These are phyloP conservation scores for Hsuehochloa calcarea DNA, from an alignment of 176 grass and related monocot genomes.

Conservation along the genomic window DNA sequence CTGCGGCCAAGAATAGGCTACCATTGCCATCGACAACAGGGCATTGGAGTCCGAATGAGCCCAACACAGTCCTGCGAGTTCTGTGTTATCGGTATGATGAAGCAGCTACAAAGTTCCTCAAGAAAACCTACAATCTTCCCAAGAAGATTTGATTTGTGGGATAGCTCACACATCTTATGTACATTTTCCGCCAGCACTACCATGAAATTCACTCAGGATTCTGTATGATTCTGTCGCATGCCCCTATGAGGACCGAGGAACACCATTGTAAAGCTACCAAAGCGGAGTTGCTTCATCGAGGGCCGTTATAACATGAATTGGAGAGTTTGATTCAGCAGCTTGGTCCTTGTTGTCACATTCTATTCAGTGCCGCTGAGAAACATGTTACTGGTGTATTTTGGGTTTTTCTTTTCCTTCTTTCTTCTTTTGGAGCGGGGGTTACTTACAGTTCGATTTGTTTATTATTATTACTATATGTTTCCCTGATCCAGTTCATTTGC, in stretches of 20 bases:
- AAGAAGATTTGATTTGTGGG: slow-evolving; percentile 67
- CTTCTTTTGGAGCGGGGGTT: neutral
- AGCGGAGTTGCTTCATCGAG: neutral
- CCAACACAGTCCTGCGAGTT: slow-evolving; percentile 85
- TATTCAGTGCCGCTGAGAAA: neutral
- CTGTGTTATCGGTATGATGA: slow-evolving; percentile 88
- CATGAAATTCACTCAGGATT: slow-evolving; percentile 17
- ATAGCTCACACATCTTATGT: slow-evolving; percentile 23
- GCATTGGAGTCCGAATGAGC: slow-evolving; percentile 81
- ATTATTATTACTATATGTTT: slow-evolving; percentile 39
- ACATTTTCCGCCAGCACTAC: slow-evolving; percentile 27
- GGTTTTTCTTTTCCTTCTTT: neutral
- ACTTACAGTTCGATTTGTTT: slow-evolving; percentile 44
- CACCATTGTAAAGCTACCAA: slow-evolving; percentile 35
- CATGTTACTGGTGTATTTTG: neutral
- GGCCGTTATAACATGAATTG: neutral
- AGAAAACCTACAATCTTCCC: slow-evolving; percentile 92
- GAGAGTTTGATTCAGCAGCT: neutral
- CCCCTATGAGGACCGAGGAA: slow-evolving; percentile 8
- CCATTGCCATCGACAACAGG: slow-evolving; percentile 75
- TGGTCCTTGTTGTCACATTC: neutral
- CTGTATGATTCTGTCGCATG: neutral
- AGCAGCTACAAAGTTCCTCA: slow-evolving; percentile 84
- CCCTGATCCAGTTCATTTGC: slow-evolving; percentile 41
- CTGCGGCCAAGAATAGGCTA: slow-evolving; percentile 51